Evolutionary conservation across 352 stramenopile genomes (phyloP).

Genomic region (Phytopythium oedochilum): DNA sequence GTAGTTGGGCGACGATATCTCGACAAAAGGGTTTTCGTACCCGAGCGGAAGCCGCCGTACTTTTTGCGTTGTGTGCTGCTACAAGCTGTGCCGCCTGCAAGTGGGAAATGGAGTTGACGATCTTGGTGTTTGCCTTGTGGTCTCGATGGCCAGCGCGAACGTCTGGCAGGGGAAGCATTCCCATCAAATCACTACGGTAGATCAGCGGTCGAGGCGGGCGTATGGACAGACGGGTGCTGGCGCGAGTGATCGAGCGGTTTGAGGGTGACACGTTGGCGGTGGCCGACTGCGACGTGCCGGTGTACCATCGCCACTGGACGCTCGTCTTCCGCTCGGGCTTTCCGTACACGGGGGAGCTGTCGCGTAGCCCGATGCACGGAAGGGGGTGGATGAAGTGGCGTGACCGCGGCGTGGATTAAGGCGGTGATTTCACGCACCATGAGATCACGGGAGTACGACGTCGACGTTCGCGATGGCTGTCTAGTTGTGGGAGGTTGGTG

Average conservation of each 20-base stretch:
- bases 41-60: too few species aligned
- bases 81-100: too few species aligned
- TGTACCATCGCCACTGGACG: constrained; percentile 55
- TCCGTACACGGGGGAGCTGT: constrained; percentile 63
- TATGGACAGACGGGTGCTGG: constrained; percentile 60
- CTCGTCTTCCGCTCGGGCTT: constrained; percentile 62
- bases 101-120: too few species aligned
- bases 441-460: constrained; percentile 74
- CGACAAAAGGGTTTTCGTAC: too few species aligned
- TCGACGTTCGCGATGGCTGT: constrained; percentile 54
- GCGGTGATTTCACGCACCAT: constrained; percentile 71
- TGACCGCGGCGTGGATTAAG: constrained; percentile 46
- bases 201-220: too few species aligned
- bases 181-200: too few species aligned
- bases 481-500: too few species aligned
- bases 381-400: constrained; percentile 59
- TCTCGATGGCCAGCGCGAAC: too few species aligned
- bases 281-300: constrained; percentile 35
- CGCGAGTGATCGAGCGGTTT: constrained; percentile 43
- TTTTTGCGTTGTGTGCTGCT: too few species aligned
- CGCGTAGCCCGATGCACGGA: constrained; percentile 70
- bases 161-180: too few species aligned
- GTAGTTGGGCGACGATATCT: too few species aligned
- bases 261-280: constrained; percentile 41
- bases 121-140: too few species aligned